These are phyloP conservation scores for Aspergillus coremiiformis DNA, from an alignment of 495 filamentous ascomycete genomes.

Conservation along the genomic window DNA sequence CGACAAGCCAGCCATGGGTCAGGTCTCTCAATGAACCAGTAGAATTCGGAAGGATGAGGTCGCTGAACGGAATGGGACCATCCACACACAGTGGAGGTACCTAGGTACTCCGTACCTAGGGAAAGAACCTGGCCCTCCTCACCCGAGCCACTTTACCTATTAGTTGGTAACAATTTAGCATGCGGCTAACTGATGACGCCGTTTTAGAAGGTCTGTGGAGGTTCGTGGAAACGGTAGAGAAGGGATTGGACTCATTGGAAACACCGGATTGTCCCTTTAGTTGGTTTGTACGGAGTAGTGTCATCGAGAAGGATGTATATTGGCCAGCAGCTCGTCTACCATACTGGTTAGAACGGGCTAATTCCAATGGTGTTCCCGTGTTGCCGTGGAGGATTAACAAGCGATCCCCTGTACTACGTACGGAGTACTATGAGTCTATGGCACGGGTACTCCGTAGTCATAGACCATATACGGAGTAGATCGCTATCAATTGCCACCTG, in stretches of 20 bases:
- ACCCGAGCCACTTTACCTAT: slow-evolving; percentile 2
- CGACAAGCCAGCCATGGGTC: slow-evolving; percentile 8
- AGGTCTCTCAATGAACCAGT: slow-evolving; percentile 1
- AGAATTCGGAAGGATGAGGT: not conserved
- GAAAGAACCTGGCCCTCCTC: no score
- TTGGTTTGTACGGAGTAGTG: not conserved
- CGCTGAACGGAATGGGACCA: not conserved
- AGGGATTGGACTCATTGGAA: not conserved
- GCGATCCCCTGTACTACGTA: slow-evolving; percentile 8
- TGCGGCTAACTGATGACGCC: slow-evolving; percentile 2
- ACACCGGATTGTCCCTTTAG: not conserved
- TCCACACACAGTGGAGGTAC: not conserved
- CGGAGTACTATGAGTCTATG: no score
- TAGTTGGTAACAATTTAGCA: not conserved
- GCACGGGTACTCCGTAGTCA: no score
- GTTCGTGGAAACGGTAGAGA: slow-evolving; percentile 5
- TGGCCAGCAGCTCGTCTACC: not conserved
- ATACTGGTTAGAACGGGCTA: slow-evolving; percentile 2
- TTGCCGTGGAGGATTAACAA: slow-evolving; percentile 10
- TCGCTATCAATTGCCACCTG: not conserved
- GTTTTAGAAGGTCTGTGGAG: slow-evolving; percentile 18
- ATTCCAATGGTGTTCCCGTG: slow-evolving; percentile 3
- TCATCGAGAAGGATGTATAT: not conserved
- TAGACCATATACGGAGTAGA: no score
- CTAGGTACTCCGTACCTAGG: no score